Evolutionary conservation across 2,329 filamentous ascomycete genomes (phyloP), one percentile per base, ranked within the genome.

Genomic region (Claviceps purpurea): DNA sequence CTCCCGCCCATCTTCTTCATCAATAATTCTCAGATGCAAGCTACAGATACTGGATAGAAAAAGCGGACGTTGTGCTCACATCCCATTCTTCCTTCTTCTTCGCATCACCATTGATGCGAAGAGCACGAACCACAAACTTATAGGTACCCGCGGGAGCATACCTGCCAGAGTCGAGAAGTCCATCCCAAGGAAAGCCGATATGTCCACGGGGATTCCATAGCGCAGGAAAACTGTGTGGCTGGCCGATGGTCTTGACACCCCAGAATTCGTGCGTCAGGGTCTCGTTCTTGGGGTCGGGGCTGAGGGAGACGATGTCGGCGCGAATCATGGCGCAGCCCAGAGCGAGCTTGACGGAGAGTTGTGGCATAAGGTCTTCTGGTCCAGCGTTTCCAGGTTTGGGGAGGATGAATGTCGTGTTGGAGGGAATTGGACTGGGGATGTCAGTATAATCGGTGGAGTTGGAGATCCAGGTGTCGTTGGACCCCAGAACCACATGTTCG

Each of bases 61-160:
- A 76, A 1, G 65, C 51, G 0, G 61, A 59, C 11, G 73, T 68
- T 57, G 72, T 67, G 20, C 61, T 59, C 1, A 64, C 59, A 24
- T 79, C 75, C 63, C 75, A 80, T 47, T 79, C 73, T 3, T 61
- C 62, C 2, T 64, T 54, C 51, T 70, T 65, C 14, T 64, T 61
- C 37, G 64, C 61, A 52, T 79, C 67, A 5, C 77, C 77, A 58
- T 74, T 77, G 54, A 80, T 70, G 54, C 69, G 70, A 56, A 80
- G 61, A 2, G 75, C 72, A 53, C 69, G 69, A 37, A 77, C 65
- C 1, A 66, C 65, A 49, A 79, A 65, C 61, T 71, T 73, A 62
- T 81, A 80, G 30, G 60, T 58, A 11, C 76, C 77, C 0, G 68
- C 64, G 0, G 74, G 71, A 2, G 69, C 76, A 54, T 73, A 77